Evolutionary conservation across 1,139 yeast species (phyloP).

Genomic region (Geotrichum aggregatum): DNA sequence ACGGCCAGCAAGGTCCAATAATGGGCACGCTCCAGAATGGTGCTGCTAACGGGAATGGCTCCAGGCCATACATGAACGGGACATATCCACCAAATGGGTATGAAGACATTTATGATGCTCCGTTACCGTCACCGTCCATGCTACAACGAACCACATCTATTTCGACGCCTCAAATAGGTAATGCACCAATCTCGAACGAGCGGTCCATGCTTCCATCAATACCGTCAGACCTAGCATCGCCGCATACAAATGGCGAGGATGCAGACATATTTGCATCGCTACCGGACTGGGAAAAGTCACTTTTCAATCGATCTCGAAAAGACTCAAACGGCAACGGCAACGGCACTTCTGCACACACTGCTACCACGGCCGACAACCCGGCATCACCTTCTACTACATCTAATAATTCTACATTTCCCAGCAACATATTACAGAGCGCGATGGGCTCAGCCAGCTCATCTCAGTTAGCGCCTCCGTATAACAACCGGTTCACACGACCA

Average conservation of each 20-base stretch:
- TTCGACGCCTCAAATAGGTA: neutral
- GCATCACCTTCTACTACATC: neutral
- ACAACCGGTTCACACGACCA: no score
- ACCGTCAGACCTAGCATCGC: neutral
- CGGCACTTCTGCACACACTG: neutral
- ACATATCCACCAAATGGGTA: neutral
- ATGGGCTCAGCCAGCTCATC: no score
- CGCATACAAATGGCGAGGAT: neutral
- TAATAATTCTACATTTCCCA: neutral
- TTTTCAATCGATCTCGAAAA: constrained; percentile 8
- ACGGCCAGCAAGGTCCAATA: no score
- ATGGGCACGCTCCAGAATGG: neutral
- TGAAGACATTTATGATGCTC: constrained; percentile 8
- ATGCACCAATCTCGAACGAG: neutral
- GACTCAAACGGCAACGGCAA: neutral
- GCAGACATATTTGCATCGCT: constrained; percentile 15
- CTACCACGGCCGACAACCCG: neutral
- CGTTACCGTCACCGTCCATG: constrained; percentile 4
- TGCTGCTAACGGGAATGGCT: neutral
- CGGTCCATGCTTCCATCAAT: constrained; percentile 1
- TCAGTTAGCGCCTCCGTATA: neutral
- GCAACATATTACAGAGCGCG: no score
- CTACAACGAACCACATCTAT: neutral
- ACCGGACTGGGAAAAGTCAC: constrained; percentile 16
- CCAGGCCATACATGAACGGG: neutral